These are phyloP conservation scores for Volutella citrinella DNA, from an alignment of 2,329 filamentous ascomycete species.

Conservation along the genomic window DNA sequence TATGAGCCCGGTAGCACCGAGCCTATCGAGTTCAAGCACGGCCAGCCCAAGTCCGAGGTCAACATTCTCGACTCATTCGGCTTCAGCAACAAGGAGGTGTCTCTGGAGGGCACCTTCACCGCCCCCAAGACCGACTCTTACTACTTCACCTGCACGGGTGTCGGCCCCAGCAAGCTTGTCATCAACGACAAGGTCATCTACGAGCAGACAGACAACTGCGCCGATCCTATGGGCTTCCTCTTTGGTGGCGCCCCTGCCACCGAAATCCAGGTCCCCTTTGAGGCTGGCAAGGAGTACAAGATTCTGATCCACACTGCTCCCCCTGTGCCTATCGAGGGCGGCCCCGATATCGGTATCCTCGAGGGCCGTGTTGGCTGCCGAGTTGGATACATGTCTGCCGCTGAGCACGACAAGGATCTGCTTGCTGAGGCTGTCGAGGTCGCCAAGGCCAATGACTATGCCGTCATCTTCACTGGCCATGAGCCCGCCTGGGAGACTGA, in stretches of 20 bases:
- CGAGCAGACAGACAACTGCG: constrained; percentile 29
- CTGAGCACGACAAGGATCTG: constrained; percentile 34
- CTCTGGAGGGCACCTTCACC: constrained; percentile 30
- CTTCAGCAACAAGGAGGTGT: constrained; percentile 24
- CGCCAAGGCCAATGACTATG: constrained; percentile 59
- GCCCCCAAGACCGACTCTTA: constrained; percentile 27
- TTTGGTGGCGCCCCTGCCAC: constrained; percentile 28
- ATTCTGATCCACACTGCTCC: constrained; percentile 28
- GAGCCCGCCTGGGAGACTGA: constrained; percentile 49
- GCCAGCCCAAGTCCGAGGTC: constrained; percentile 25
- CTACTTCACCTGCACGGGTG: constrained; percentile 30
- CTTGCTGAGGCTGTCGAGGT: constrained; percentile 50
- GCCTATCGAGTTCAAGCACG: constrained; percentile 21
- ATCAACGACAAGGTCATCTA: constrained; percentile 29
- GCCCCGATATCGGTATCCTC: constrained; percentile 29
- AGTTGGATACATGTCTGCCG: constrained; percentile 29
- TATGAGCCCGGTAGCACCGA: constrained; percentile 25
- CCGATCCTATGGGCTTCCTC: constrained; percentile 34
- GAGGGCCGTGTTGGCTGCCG: constrained; percentile 30
- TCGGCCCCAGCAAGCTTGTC: constrained; percentile 28
- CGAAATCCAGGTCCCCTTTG: constrained; percentile 27
- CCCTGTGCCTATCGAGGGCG: constrained; percentile 16
- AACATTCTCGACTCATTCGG: constrained; percentile 18
- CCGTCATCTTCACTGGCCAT: constrained; percentile 53
- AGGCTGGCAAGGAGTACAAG: constrained; percentile 30